A percentile compares a stretch with the other conserved stretches of the same genome.
Evolutionary conservation across 306 rosid species (phyloP).

Genomic region (Acacia melanoxylon): DNA sequence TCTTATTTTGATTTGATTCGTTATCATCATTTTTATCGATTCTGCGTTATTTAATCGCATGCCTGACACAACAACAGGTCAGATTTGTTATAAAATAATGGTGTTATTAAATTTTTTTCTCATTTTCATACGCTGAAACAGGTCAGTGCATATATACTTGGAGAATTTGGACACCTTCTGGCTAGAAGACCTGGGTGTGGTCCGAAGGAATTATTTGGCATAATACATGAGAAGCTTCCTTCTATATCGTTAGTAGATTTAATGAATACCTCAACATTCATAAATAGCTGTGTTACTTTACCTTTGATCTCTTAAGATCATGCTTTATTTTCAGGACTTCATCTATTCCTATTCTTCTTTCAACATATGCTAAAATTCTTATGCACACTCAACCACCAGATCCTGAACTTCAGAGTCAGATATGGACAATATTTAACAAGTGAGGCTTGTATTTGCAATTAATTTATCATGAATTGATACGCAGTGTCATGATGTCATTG

Average conservation of each 20-base stretch:
- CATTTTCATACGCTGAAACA: slow-evolving; percentile 46
- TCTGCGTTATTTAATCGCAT: slow-evolving; percentile 21
- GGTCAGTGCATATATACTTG: slow-evolving; percentile 97
- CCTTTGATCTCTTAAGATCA: slow-evolving; percentile 29
- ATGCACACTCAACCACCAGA: slow-evolving; percentile 99
- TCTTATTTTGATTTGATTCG: slow-evolving; percentile 25
- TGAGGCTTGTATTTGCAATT: slow-evolving; percentile 48
- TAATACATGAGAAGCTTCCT: slow-evolving; percentile 98
- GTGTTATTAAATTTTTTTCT: slow-evolving; percentile 17
- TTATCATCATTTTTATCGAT: neutral
- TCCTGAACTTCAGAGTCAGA: slow-evolving; percentile 91
- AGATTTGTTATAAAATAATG: neutral
- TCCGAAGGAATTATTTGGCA: slow-evolving; percentile 79
- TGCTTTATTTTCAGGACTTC: slow-evolving; percentile 68
- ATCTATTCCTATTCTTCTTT: slow-evolving; percentile 89
- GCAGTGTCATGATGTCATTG: slow-evolving; percentile 16
- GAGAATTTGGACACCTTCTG: slow-evolving; percentile 98
- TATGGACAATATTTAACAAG: slow-evolving; percentile 95
- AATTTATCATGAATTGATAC: slow-evolving; percentile 17
- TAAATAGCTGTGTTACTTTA: slow-evolving; percentile 4
- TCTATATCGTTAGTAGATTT: slow-evolving; percentile 79
- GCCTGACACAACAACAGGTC: slow-evolving; percentile 18
- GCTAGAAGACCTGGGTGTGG: slow-evolving; percentile 91
- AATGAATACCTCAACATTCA: slow-evolving; percentile 9
- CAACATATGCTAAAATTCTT: slow-evolving; percentile 95